These are phyloP conservation scores for Ceratocystis cubensis DNA, from an alignment of 2,329 filamentous ascomycete species.

Conservation along the genomic window DNA sequence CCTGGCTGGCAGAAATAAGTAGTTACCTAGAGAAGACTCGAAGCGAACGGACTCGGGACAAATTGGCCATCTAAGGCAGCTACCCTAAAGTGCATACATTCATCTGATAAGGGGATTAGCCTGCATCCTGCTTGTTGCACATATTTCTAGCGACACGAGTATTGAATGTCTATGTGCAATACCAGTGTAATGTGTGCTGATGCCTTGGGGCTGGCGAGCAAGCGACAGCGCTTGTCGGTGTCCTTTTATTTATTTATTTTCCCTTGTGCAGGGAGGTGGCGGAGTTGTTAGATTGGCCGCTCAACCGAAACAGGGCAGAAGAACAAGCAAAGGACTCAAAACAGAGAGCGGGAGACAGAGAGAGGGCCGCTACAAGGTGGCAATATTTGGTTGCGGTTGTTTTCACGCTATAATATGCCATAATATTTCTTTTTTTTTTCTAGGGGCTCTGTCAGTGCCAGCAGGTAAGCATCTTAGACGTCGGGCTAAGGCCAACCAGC, in stretches of 20 bases:
- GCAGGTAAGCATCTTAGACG: background rate
- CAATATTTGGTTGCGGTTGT: too few species aligned
- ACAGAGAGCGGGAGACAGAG: background rate
- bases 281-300: conserved; percentile 4
- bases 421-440: too few species aligned
- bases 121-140: too few species aligned
- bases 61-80: background rate
- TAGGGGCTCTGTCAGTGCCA: too few species aligned
- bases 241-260: too few species aligned
- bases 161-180: too few species aligned
- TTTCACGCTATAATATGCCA: too few species aligned
- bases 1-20: background rate
- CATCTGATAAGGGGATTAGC: background rate
- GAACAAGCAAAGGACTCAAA: background rate
- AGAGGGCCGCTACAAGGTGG: background rate
- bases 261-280: background rate
- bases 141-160: too few species aligned
- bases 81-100: background rate
- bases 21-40: background rate
- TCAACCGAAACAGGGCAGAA: background rate
- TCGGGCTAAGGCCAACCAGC: background rate
- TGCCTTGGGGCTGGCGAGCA: too few species aligned
- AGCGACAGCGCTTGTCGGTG: too few species aligned
- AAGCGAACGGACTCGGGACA: background rate
- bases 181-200: too few species aligned